phyloP scores from a whole-genome alignment of 495 filamentous ascomycete species.

The Neurospora sp. region DNA sequence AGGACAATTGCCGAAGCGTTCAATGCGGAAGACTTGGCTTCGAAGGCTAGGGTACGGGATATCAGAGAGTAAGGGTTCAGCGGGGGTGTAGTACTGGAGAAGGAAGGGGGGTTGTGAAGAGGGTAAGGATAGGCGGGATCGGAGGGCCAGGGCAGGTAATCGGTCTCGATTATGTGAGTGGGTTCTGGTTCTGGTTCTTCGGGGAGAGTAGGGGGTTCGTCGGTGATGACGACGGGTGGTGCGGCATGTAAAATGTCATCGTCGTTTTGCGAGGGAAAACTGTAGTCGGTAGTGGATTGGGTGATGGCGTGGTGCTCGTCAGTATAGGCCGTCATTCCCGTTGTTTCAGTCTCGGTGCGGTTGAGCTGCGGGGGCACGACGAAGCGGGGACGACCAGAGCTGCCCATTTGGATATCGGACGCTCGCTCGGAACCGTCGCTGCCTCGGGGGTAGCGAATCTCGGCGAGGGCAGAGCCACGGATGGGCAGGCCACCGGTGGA shows the following conservation, averaged over 20 bases:
- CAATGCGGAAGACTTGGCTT: constrained; percentile 33
- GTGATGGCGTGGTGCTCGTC: constrained; percentile 37
- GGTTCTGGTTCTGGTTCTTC: not conserved
- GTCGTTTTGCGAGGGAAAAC: constrained; percentile 22
- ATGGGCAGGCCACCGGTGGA: constrained; percentile 22
- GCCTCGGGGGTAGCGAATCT: constrained; percentile 10
- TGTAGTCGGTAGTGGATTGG: constrained; percentile 31
- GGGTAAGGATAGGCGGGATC: constrained; percentile 39
- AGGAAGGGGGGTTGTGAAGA: constrained; percentile 7
- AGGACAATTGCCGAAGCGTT: constrained; percentile 43
- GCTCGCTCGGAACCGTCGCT: constrained; percentile 25
- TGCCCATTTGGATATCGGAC: constrained; percentile 25
- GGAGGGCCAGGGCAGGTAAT: constrained; percentile 38
- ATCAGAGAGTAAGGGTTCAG: constrained; percentile 41
- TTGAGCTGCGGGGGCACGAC: constrained; percentile 14
- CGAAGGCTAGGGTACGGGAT: constrained; percentile 36
- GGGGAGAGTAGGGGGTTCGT: not conserved
- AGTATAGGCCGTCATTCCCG: constrained; percentile 19
- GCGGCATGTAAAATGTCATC: constrained; percentile 4
- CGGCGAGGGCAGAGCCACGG: constrained; percentile 3
- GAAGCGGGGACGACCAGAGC: constrained; percentile 14
- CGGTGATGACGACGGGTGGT: constrained; percentile 2
- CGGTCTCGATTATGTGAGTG: constrained; percentile 33
- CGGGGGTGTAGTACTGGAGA: constrained; percentile 14
- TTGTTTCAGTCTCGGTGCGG: constrained; percentile 24